phyloP scores from a whole-genome alignment of 169 alveolate genomes.

The Blepharisma undulans region DNA sequence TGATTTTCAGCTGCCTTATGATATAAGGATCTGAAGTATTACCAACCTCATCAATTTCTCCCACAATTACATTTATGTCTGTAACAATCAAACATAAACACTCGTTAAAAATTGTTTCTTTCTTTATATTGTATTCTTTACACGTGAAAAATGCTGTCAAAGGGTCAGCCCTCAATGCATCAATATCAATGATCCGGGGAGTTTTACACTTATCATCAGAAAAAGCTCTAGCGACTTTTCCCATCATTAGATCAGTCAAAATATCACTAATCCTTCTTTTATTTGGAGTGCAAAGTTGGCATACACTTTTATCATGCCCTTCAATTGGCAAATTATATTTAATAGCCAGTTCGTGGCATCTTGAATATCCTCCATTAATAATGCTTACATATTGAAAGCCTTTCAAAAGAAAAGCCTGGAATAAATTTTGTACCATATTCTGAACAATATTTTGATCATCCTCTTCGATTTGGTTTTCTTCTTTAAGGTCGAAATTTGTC shows the following conservation, averaged over 20 bases:
- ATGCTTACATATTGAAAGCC: conserved; percentile 43
- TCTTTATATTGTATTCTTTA: neutral
- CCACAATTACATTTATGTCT: neutral
- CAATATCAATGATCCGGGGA: neutral
- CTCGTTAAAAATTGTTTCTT: neutral
- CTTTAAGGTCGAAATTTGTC: neutral
- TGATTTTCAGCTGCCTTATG: neutral
- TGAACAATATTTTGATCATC: neutral
- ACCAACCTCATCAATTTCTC: neutral
- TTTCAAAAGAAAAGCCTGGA: neutral
- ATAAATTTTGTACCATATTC: conserved; percentile 24
- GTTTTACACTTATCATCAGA: neutral
- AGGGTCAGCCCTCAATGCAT: neutral
- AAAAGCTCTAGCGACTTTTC: neutral
- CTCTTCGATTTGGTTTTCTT: neutral
- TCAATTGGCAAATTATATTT: neutral
- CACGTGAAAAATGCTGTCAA: neutral
- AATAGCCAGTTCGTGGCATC: conserved; percentile 28
- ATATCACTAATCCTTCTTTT: neutral
- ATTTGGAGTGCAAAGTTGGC: conserved; percentile 23
- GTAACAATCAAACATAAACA: neutral
- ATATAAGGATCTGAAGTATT: neutral
- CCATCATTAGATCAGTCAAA: neutral
- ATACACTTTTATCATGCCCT: neutral
- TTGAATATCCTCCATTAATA: conserved; percentile 46